phyloP scores from a whole-genome alignment of 2,329 filamentous ascomycete genomes.

The Talaromyces atroroseus region DNA sequence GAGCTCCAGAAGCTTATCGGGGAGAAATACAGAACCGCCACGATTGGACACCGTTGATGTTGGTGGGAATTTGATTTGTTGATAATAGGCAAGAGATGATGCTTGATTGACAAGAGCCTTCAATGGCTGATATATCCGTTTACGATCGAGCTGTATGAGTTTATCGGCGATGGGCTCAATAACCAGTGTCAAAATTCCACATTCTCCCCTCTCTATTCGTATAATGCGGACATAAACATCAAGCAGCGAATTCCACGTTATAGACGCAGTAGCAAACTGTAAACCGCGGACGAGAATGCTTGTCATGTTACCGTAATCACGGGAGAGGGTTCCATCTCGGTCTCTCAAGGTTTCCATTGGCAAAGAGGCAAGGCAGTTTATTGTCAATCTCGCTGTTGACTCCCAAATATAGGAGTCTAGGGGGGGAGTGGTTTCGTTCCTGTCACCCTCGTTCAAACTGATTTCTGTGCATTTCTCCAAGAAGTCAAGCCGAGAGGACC shows the following conservation, averaged over 20 bases:
- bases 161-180: slow-evolving; percentile 65
- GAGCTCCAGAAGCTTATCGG: slow-evolving; percentile 59
- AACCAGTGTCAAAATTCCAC: slow-evolving; percentile 59
- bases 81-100: slow-evolving; percentile 29
- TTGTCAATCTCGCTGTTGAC: slow-evolving; percentile 28
- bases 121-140: slow-evolving; percentile 31
- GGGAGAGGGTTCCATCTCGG: slow-evolving; percentile 50
- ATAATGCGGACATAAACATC: slow-evolving; percentile 53
- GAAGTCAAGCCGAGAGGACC: slow-evolving; percentile 34
- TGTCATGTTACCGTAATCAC: slow-evolving; percentile 64
- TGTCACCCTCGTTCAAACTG: slow-evolving; percentile 16
- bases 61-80: slow-evolving; percentile 6
- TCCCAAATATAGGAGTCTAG: slow-evolving; percentile 31
- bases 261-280: slow-evolving; percentile 21
- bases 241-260: slow-evolving; percentile 51
- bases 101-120: slow-evolving; percentile 28
- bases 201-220: slow-evolving; percentile 60
- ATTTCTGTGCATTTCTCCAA: slow-evolving; percentile 33
- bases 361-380: slow-evolving; percentile 36
- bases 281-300: slow-evolving; percentile 61
- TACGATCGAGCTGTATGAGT: slow-evolving; percentile 32
- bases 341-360: slow-evolving; percentile 36
- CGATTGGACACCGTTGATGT: background rate
- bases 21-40: slow-evolving; percentile 15
- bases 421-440: slow-evolving; percentile 10